Percentiles rank a stretch among this genome's conserved stretches.
phyloP scores from a whole-genome alignment of 495 filamentous ascomycete genomes.

The Penicillium daleae region DNA sequence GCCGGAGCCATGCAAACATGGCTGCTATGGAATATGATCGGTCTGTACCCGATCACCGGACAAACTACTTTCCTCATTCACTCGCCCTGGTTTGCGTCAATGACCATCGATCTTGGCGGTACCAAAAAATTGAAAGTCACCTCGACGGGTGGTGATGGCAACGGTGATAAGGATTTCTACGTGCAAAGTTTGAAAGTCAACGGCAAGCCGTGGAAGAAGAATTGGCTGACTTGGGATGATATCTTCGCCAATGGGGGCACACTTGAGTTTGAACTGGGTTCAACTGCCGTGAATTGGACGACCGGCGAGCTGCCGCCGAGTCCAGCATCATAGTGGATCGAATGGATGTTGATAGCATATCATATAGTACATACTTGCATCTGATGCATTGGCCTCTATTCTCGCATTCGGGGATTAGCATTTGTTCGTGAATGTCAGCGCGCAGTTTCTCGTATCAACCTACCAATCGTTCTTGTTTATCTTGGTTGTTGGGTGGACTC shows the following conservation, averaged over 20 bases:
- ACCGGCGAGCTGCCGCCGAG: constrained; percentile 56
- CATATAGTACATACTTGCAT: not conserved
- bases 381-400: not conserved
- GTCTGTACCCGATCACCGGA: constrained; percentile 59
- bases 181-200: constrained; percentile 57
- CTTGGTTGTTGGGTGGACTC: not conserved
- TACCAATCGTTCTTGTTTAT: not conserved
- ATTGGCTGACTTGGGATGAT: constrained; percentile 59
- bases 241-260: constrained; percentile 57
- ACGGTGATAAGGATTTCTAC: constrained; percentile 42
- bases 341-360: not conserved
- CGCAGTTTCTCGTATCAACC: not conserved
- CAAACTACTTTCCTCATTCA: constrained; percentile 60
- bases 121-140: constrained; percentile 51
- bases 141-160: constrained; percentile 46
- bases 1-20: constrained; percentile 65
- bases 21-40: constrained; percentile 64
- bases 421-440: not conserved
- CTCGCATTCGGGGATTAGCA: not conserved
- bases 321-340: constrained; percentile 42
- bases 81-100: constrained; percentile 57
- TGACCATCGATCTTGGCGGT: constrained; percentile 53
- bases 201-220: constrained; percentile 52
- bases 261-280: constrained; percentile 57
- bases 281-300: constrained; percentile 49